Base-by-base conservation (phyloP, 768 basidiomycete genomes). In the Cystofilobasidium capitatum region DNA sequence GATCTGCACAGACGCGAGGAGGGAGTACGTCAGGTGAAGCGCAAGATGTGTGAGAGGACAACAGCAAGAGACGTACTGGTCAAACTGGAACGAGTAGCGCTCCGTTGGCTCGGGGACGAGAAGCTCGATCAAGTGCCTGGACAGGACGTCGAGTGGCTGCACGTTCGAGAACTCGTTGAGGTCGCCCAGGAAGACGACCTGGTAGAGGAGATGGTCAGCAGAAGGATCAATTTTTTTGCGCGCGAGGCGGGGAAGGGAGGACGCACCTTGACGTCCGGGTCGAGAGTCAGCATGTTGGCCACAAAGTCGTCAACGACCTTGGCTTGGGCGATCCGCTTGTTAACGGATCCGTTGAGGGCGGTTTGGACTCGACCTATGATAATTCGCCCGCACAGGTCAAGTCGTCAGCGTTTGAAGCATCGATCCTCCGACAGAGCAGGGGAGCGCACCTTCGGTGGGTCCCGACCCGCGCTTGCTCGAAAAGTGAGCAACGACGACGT, bases 1-100 rank as follows among this genome's bases (percentile, higher is more conserved):
- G n/a, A n/a, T n/a, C n/a, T n/a, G n/a, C n/a, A n/a, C n/a, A n/a
- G n/a, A n/a, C n/a, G n/a, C n/a, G n/a, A n/a, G n/a, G n/a, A n/a
- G n/a, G n/a, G n/a, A n/a, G n/a, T n/a, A n/a, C n/a, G n/a, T n/a
- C n/a, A n/a, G n/a, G n/a, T n/a, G n/a, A n/a, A n/a, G n/a, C n/a
- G n/a, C n/a, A n/a, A n/a, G n/a, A n/a, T n/a, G n/a, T n/a, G n/a
- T n/a, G n/a, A 10, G 3, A 4, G 4, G 4, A 24, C n/a, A 10
- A 24, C 10, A 49, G 47, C 9, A 4, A 14, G 8, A 3, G 3
- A 55, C 51, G 51, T 31, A 55, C 51, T 29, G 29, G 16, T 84
- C 82, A 73, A 82, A 85, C 36, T 82, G 80, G 71, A 85, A 86
- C 44, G 81, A 84, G 77, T 86, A 85, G 20, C 83, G 79, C 72